Evolutionary conservation across 768 basidiomycete genomes (phyloP).

Genomic region (Rhizopogon sp.): DNA sequence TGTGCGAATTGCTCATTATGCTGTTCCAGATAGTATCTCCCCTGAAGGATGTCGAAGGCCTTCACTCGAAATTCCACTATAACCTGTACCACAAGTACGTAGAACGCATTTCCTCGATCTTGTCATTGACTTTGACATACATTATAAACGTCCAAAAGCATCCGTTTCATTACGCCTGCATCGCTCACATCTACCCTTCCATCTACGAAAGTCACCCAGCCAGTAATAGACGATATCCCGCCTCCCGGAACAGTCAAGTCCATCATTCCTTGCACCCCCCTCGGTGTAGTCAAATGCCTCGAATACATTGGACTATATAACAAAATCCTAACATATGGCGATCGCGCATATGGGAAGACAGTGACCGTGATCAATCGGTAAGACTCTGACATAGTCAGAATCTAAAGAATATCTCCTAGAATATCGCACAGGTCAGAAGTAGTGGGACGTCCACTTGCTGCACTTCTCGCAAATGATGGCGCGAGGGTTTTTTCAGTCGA

Average conservation of each 20-base stretch:
- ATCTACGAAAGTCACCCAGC: constrained; percentile 22
- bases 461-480: constrained; percentile 92
- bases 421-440: constrained; percentile 76
- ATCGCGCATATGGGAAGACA: constrained; percentile 89
- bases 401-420: neutral
- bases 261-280: constrained; percentile 94
- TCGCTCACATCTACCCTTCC: constrained; percentile 52
- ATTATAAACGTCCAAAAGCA: constrained; percentile 40
- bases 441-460: constrained; percentile 94
- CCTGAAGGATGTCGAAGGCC: constrained; percentile 95
- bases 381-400: constrained; percentile 7
- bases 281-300: constrained; percentile 93
- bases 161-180: constrained; percentile 84
- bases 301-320: constrained; percentile 94
- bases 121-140: neutral
- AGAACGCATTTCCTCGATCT: neutral
- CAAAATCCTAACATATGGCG: constrained; percentile 85
- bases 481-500: constrained; percentile 94
- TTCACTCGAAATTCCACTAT: constrained; percentile 94
- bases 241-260: constrained; percentile 90
- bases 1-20: neutral
- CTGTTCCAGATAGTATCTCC: constrained; percentile 78
- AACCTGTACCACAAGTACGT: constrained; percentile 92
- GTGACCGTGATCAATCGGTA: constrained; percentile 94
- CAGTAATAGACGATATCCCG: constrained; percentile 51